Evolutionary conservation across 2,329 filamentous ascomycete species (phyloP), one percentile per base, ranked within the genome.

Genomic region (Aspergillus unguis): DNA sequence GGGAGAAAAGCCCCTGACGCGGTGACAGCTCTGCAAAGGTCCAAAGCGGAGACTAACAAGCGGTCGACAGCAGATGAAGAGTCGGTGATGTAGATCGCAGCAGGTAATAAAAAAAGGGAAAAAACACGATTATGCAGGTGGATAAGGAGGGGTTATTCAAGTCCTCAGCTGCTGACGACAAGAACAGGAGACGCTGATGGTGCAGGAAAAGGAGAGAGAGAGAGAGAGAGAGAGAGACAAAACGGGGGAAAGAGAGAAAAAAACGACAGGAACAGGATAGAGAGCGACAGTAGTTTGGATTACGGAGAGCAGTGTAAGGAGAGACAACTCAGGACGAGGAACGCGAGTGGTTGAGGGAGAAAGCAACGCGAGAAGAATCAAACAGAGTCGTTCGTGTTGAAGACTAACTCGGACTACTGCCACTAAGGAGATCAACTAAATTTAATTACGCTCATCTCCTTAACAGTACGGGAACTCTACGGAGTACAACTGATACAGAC

Each of bases 1-100:
- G 27, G 27, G 29, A 17, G 57, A 52, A 58, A 63, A 65, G 61
- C 64, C 67, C 66, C 67, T 69, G 64, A 69, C 65, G 63, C 65
- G 65, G 61, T 69, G 67, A 70, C 67, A 69, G 67, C 64, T 69
- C 50, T 58, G 42, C 49, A 57, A 25, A 63, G 58, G 58, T 65
- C 48, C 40, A 38, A 58, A 57, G 63, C 64, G 64, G 64, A 59
- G 62, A 63, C 58, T 48, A 37, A 62, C 55, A 63, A 60, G 61
- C 61, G 62, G 58, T 62, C 57, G 61, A 59, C 55, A 44, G 60
- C 47, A 57, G 60, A 55, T 52, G 52, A 53, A 53, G 44, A 46
- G 48, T 53, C 48, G 58, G 54, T 50, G 57, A 40, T 59, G 59
- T 56, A 58, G 60, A 63, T 63, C 61, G 48, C 48, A 62, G 51